These are phyloP conservation scores for Lodderomyces margitis DNA, from an alignment of 1,139 yeast genomes.

Conservation along the genomic window DNA sequence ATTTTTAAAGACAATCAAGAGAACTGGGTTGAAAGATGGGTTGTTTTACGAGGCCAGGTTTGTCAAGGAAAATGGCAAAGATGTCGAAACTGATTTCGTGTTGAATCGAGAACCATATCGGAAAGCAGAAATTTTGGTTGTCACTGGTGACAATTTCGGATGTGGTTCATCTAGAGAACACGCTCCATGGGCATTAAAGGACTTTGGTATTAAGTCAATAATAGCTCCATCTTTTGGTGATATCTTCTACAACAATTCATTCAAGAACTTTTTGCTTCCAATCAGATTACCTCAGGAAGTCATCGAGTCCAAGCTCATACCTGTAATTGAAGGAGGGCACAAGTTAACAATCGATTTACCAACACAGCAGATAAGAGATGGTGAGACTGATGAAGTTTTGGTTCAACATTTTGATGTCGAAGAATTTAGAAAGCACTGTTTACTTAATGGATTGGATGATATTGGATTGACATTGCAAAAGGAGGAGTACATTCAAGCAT, in stretches of 20 bases:
- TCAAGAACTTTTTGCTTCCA: slow-evolving; percentile 92
- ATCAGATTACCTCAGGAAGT: slow-evolving; percentile 79
- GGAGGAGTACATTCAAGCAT: slow-evolving; percentile 69
- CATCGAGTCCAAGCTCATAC: slow-evolving; percentile 68
- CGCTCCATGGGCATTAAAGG: slow-evolving; percentile 99
- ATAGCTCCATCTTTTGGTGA: slow-evolving; percentile 99
- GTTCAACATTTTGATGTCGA: slow-evolving; percentile 85
- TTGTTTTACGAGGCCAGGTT: slow-evolving; percentile 88
- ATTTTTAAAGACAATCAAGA: slow-evolving; percentile 92
- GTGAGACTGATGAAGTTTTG: slow-evolving; percentile 67
- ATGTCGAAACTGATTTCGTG: slow-evolving; percentile 81
- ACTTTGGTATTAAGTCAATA: slow-evolving; percentile 91
- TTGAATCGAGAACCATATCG: slow-evolving; percentile 83
- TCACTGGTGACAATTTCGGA: slow-evolving; percentile 96
- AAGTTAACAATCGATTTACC: slow-evolving; percentile 79
- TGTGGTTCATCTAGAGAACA: slow-evolving; percentile 99
- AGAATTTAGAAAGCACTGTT: slow-evolving; percentile 89
- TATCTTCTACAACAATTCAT: slow-evolving; percentile 94
- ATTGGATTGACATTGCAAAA: slow-evolving; percentile 93
- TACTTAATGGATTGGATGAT: slow-evolving; percentile 92
- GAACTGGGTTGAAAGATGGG: slow-evolving; percentile 89
- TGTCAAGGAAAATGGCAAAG: slow-evolving; percentile 70
- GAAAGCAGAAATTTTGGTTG: slow-evolving; percentile 77
- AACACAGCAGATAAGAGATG: slow-evolving; percentile 70
- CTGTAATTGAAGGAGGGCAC: slow-evolving; percentile 73